Conservation (phyloP, 2,329 filamentous ascomycete genomes). For the Ilyonectria robusta region DNA sequence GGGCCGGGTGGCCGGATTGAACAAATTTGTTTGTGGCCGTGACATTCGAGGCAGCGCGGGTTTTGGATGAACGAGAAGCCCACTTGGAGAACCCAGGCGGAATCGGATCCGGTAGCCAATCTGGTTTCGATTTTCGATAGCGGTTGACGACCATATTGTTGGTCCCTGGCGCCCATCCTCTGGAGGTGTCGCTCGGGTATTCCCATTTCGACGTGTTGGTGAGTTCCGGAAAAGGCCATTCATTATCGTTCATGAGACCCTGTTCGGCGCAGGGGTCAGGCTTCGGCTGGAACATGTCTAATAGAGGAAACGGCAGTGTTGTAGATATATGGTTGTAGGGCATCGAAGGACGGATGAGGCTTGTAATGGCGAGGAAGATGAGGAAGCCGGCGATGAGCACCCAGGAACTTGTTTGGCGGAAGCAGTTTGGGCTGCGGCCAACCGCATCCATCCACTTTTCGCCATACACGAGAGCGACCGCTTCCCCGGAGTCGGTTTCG, state of each 20-base stretch:
- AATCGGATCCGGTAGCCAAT: slow-evolving; percentile 47
- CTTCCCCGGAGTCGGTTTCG: slow-evolving; percentile 36
- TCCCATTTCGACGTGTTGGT: slow-evolving; percentile 46
- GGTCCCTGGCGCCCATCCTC: slow-evolving; percentile 52
- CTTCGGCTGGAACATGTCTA: slow-evolving; percentile 45
- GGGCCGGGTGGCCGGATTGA: background rate
- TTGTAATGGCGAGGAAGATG: slow-evolving; percentile 38
- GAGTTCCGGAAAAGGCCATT: slow-evolving; percentile 51
- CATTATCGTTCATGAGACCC: slow-evolving; percentile 32
- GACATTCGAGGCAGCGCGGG: background rate
- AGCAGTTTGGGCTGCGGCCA: slow-evolving; percentile 8
- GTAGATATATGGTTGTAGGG: slow-evolving; percentile 53
- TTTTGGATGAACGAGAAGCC: slow-evolving; percentile 23
- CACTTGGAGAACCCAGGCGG: slow-evolving; percentile 50
- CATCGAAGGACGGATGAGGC: slow-evolving; percentile 44
- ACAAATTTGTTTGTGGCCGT: background rate
- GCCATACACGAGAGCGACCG: slow-evolving; percentile 26
- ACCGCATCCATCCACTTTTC: slow-evolving; percentile 26
- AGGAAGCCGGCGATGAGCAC: slow-evolving; percentile 11
- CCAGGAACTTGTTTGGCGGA: slow-evolving; percentile 27
- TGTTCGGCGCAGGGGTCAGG: slow-evolving; percentile 44
- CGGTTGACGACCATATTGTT: slow-evolving; percentile 39
- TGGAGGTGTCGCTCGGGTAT: slow-evolving; percentile 42
- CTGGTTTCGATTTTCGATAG: slow-evolving; percentile 45
- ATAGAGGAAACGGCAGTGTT: slow-evolving; percentile 49